These are phyloP conservation scores for Melanomma pulvis-pyrius DNA, from an alignment of 495 filamentous ascomycete genomes.

Conservation along the genomic window DNA sequence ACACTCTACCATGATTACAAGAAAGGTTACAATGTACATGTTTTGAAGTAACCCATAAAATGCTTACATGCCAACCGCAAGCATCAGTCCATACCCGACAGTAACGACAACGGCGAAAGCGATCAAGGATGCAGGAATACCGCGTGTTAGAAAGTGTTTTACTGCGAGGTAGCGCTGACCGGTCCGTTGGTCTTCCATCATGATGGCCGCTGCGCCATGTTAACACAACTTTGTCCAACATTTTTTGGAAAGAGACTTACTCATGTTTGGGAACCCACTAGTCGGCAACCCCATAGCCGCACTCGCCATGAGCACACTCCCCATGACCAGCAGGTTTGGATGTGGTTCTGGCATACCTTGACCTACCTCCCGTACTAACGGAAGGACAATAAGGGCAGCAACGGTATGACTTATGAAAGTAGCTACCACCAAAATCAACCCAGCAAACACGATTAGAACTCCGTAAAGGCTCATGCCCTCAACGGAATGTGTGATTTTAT, in stretches of 20 bases:
- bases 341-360: slow-evolving; percentile 82
- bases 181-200: slow-evolving; percentile 94
- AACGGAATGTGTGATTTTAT: slow-evolving; percentile 69
- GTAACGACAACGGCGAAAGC: slow-evolving; percentile 82
- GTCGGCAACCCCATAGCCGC: slow-evolving; percentile 90
- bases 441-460: slow-evolving; percentile 82
- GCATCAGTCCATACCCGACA: slow-evolving; percentile 85
- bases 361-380: slow-evolving; percentile 84
- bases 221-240: slow-evolving; percentile 12
- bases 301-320: slow-evolving; percentile 67
- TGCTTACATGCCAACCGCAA: slow-evolving; percentile 57
- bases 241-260: slow-evolving; percentile 57
- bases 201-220: slow-evolving; percentile 76
- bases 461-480: slow-evolving; percentile 82
- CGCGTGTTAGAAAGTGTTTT: slow-evolving; percentile 89
- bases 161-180: slow-evolving; percentile 91
- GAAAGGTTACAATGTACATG: neutral
- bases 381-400: slow-evolving; percentile 91
- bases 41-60: neutral
- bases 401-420: slow-evolving; percentile 99
- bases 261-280: slow-evolving; percentile 99
- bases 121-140: slow-evolving; percentile 82
- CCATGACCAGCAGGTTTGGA: slow-evolving; percentile 94
- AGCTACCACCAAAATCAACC: slow-evolving; percentile 86
- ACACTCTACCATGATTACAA: too few species aligned